A percentile compares a stretch with the other conserved stretches of the same genome.
Conservation (phyloP, 306 rosid genomes). For the Psophocarpus tetragonolobus region DNA sequence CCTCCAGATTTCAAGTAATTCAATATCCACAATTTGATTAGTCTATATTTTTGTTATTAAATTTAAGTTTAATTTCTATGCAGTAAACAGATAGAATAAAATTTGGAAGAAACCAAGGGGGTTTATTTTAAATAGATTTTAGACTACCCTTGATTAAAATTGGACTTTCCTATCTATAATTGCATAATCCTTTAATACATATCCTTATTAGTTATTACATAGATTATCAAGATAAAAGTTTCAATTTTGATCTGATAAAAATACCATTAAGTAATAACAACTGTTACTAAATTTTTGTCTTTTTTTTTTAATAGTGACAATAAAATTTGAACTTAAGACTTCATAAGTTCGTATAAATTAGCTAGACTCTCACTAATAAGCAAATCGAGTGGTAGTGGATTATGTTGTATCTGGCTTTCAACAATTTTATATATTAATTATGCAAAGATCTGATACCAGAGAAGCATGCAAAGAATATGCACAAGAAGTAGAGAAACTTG, state of each 20-base stretch:
- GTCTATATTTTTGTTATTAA: not conserved
- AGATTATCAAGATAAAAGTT: no score
- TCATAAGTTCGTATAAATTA: no score
- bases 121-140: not conserved
- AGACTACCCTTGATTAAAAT: no score
- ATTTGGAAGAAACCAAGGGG: not conserved
- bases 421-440: not conserved
- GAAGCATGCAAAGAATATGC: conserved; percentile 63
- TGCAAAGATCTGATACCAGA: conserved; percentile 37
- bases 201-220: no score
- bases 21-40: not conserved
- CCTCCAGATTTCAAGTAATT: conserved; percentile 66
- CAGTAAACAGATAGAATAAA: not conserved
- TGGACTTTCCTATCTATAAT: no score
- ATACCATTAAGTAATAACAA: no score
- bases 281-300: no score
- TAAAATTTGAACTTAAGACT: not conserved
- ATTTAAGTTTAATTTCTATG: not conserved
- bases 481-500: conserved; percentile 64
- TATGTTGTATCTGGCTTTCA: not conserved
- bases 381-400: no score
- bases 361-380: not conserved
- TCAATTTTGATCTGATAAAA: no score
- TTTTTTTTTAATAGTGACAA: not conserved
- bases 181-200: no score